Evolutionary conservation across 805 yeast genomes (phyloP), one percentile per base, ranked within the genome.

Genomic region (Candida hungchunana): DNA sequence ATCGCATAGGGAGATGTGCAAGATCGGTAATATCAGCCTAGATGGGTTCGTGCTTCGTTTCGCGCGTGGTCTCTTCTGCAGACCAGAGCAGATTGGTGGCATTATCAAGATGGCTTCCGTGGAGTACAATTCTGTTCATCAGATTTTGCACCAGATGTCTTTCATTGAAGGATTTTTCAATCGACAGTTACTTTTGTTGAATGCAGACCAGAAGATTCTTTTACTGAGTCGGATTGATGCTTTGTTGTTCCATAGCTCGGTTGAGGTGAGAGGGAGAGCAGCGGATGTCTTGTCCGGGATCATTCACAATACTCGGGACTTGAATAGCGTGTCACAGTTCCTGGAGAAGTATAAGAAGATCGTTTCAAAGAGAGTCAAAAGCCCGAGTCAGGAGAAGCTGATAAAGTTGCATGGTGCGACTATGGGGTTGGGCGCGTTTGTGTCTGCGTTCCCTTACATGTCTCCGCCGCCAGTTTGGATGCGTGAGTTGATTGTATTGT

Each of bases 391-490:
- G 27, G 66, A 67, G 14, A 73, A 72, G 37, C 54, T 63, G 9
- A 62, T 73, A 6, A 59, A 61, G 4, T 61, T 87, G 4, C 97
- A 90, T 55, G 95, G 94, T 3, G 87, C 95, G 2, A 79, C 89
- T 0, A 63, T 93, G 17, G 97, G 97, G 0, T 63, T 90, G 2
- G 95, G 97, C 7, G 85, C 97, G 0, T 63, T 90, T 28, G 75
- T 93, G 2, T 78, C 80, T 31, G 97, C 97, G 0, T 93, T 83
- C 60, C 90, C 97, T 2, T 93, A 88, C 51, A 64, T 70, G 3
- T 82, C 95, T 1, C 98, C 98, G 0, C 89, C 95, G 2, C 97
- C 98, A 1, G 36, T 47, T 18, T 93, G 97, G 97, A 69, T 90
- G 14, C 97, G 97, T 0, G 62, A 66, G 7, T 73, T 84, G 12